Conservation (phyloP, 495 filamentous ascomycete species). For the Pyrenopolyporus hunteri region DNA sequence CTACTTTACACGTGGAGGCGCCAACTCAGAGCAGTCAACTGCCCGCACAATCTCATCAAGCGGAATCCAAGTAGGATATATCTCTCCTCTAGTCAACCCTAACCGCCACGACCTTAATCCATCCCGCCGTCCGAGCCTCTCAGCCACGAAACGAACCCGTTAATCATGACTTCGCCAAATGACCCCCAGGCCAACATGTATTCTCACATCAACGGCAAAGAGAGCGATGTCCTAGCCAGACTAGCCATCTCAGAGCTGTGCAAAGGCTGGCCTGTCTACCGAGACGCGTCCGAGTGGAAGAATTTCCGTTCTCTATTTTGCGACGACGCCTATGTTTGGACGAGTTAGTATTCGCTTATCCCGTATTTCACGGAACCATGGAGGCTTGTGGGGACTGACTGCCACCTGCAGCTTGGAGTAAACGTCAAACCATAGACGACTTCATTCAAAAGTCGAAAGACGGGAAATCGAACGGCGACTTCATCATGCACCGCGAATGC, state of each 20-base stretch:
- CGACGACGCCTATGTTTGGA: slow-evolving; percentile 64
- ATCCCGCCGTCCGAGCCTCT: neutral
- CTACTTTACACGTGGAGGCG: no score
- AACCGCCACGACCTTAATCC: neutral
- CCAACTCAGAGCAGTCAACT: no score
- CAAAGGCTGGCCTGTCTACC: slow-evolving; percentile 71
- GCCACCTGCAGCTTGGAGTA: slow-evolving; percentile 58
- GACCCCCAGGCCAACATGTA: slow-evolving; percentile 51
- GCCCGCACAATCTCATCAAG: no score
- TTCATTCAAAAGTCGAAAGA: slow-evolving; percentile 66
- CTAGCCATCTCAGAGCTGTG: slow-evolving; percentile 65
- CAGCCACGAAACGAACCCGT: neutral
- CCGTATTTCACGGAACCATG: neutral
- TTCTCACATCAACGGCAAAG: slow-evolving; percentile 63
- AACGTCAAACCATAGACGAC: slow-evolving; percentile 56
- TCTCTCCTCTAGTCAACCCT: neutral
- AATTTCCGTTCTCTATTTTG: slow-evolving; percentile 68
- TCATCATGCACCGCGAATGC: slow-evolving; percentile 72
- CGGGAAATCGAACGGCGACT: slow-evolving; percentile 65
- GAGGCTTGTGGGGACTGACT: neutral
- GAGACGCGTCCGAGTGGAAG: slow-evolving; percentile 69
- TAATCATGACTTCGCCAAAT: slow-evolving; percentile 50
- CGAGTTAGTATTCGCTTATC: slow-evolving; percentile 48
- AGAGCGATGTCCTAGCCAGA: slow-evolving; percentile 56
- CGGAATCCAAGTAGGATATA: neutral